Evolutionary conservation across 441 rosid species (phyloP).

Genomic region (Erodium texanum): DNA sequence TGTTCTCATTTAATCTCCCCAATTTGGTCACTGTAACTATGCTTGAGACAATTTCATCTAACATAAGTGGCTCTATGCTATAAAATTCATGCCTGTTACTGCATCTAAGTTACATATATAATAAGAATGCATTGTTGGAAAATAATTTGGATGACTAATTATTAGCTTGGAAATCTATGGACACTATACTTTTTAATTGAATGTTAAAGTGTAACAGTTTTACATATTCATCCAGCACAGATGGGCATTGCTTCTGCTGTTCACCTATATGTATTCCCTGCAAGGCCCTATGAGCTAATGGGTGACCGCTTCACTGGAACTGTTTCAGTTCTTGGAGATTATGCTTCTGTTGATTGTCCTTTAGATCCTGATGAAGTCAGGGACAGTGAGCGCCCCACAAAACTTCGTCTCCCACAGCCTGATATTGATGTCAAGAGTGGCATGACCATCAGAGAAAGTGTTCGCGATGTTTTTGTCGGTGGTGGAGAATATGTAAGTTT

Average conservation of each 20-base stretch:
- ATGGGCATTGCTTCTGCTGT: slow-evolving; percentile 97
- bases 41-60: not conserved
- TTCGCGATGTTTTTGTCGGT: slow-evolving; percentile 85
- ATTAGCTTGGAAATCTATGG: not conserved
- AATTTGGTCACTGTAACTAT: not conserved
- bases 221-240: slow-evolving; percentile 70
- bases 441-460: slow-evolving; percentile 90
- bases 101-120: no score
- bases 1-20: not conserved
- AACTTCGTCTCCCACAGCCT: slow-evolving; percentile 85
- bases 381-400: slow-evolving; percentile 97
- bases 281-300: slow-evolving; percentile 83
- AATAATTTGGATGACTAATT: no score
- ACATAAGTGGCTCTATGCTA: not conserved
- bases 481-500: slow-evolving; percentile 89
- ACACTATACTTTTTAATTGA: not conserved
- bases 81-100: no score
- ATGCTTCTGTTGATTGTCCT: slow-evolving; percentile 87
- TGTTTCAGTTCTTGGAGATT: slow-evolving; percentile 93
- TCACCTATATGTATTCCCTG: slow-evolving; percentile 93
- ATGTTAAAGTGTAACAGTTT: slow-evolving; percentile 9
- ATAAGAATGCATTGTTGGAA: no score
- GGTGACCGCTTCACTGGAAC: slow-evolving; percentile 76
- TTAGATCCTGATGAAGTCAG: slow-evolving; percentile 95
- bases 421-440: slow-evolving; percentile 60